A percentile compares a stretch with the other conserved stretches of the same genome.
These are phyloP conservation scores for Tetrahymena thermophila DNA, from an alignment of 73 alveolate genomes.

Conservation along the genomic window DNA sequence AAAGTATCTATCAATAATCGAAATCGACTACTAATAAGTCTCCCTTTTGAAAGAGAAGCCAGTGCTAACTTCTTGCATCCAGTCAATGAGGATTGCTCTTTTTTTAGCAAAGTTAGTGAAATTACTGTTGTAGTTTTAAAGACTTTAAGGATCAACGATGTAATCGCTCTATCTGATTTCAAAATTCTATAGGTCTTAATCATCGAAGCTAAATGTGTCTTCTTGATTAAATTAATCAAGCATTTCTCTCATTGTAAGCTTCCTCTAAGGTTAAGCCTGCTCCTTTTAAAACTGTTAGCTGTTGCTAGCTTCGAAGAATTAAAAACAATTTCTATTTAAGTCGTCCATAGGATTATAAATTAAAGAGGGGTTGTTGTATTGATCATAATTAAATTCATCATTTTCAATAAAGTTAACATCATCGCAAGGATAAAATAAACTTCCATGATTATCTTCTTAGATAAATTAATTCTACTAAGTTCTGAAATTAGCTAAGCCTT, in stretches of 20 bases:
- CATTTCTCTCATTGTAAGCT: neutral
- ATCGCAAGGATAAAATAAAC: neutral
- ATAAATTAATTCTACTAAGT: neutral
- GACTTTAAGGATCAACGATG: neutral
- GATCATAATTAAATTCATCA: neutral
- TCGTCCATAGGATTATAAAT: neutral
- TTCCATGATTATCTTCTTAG: neutral
- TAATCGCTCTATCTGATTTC: neutral
- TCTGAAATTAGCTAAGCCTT: neutral
- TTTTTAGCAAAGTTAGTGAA: neutral
- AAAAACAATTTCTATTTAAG: neutral
- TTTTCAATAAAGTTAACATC: neutral
- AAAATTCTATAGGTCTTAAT: neutral
- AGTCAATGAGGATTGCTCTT: neutral
- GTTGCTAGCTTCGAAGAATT: neutral
- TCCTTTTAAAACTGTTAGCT: neutral
- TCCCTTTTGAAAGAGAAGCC: neutral
- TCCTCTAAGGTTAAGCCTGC: neutral
- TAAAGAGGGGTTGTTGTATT: neutral
- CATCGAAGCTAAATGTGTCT: neutral
- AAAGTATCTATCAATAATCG: neutral
- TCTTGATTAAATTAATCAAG: neutral
- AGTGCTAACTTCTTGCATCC: neutral
- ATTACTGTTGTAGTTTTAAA: neutral
- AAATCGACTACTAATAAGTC: neutral